Base-by-base conservation (phyloP, 2,329 filamentous ascomycete genomes). In the Ustulina deusta region DNA sequence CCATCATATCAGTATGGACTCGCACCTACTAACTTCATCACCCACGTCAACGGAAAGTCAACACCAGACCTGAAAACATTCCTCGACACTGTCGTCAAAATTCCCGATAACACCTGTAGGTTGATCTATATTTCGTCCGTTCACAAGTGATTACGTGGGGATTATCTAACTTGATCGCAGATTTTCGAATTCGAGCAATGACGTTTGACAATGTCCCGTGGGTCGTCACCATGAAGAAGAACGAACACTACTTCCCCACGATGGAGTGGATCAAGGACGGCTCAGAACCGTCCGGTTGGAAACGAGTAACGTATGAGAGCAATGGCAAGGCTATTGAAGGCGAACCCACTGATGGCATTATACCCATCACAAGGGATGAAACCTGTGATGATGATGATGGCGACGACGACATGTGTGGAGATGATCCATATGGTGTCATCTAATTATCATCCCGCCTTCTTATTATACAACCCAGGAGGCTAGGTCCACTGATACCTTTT, bases 161-260 rank as follows among this genome's bases (percentile, higher is more conserved):
- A 46, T 56, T 65, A 38, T 54, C 72, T 77, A 69, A 76, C 65
- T 74, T 62, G 29, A 22, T 25, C 1, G 20, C 65, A 91, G 89
- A 99, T 81, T 99, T 99, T 89, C 90, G 96, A 20, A 86, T 99
- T 61, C 94, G 95, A 79, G 93, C 96, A n/a, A 93, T 98, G 79
- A 98, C 96, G 0, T 99, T 99, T 77, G 96, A 99, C 79, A 97
- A 97, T 76, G 94, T 99, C 10, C 95, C 95, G 3, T 99, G 96
- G 94, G 94, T 99, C n/a, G 93, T 97, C 44, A 99, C 96, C 9
- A 97, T 99, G 93, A 99, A 99, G 89, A 98, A 98, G 87, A 97
- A 97, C 74, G 95, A 99, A 78, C 96, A 99, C 81, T 99, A 99
- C 79, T 92, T 91, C 80, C 89, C 90, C 0, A 91, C 89, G 0